Evolutionary conservation across 768 basidiomycete genomes (phyloP), one percentile per base, ranked within the genome.

Genomic region (Russula brevipes): DNA sequence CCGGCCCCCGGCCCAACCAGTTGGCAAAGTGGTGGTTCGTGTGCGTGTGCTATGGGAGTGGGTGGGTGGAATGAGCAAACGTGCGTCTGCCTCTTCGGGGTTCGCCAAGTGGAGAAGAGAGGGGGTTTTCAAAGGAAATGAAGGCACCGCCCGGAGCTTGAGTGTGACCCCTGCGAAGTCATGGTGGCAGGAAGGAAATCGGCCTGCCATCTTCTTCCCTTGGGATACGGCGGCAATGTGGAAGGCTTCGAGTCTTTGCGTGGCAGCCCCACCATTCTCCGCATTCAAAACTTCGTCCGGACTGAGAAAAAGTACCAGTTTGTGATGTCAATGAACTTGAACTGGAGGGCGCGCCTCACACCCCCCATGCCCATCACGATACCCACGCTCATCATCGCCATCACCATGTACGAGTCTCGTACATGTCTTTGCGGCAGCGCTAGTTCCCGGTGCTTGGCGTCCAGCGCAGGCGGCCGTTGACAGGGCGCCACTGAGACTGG

Each of bases 361-460:
- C 42, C 41, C 56, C 50, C 6, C 38, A 19, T 14, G 19, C 44
- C n/a, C 51, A 16, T n/a, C n/a, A n/a, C n/a, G n/a, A n/a, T 35
- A 14, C 36, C 42, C 52, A 46, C 60, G 44, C 31, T 12, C 53
- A 47, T 60, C 59, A 44, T 44, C 35, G 36, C 35, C 58, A 30
- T 38, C 44, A 49, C 35, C 59, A 46, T 36, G 14, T 41, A 42
- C 11, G 3, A 4, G 41, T 9, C 12, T 16, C 9, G 54, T 56
- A n/a, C 31, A 44, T n/a, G 33, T 46, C 44, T 42, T 30, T 31
- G 14, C 24, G 9, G 8, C 16, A 16, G 45, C 11, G 45, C 30
- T 45, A 17, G 16, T n/a, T 60, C 45, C 62, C n/a, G 57, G 57
- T 53, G 31, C 30, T 35, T 42, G 52, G 62, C 62, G 57, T 57